These are phyloP conservation scores for Pinus albicaulis DNA, from an alignment of 75 land plant genomes.

Conservation along the genomic window DNA sequence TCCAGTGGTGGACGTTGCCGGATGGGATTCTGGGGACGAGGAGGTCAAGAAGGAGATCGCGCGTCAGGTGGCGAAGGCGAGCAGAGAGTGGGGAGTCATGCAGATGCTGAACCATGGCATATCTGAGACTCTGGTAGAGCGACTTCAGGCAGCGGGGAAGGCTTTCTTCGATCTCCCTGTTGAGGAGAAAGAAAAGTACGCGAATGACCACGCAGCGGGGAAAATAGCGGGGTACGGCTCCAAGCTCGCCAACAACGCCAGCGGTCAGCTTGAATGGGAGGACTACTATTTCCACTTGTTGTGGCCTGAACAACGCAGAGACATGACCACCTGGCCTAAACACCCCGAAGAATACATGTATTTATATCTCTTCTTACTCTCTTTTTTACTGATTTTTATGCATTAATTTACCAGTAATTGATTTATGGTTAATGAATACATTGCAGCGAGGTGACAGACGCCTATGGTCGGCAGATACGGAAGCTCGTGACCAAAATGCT, in stretches of 20 bases:
- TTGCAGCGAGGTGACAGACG: slow-evolving; percentile 32
- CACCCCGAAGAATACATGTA: slow-evolving; percentile 41
- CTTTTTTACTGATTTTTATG: no score
- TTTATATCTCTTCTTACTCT: no score
- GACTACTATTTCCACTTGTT: slow-evolving; percentile 77
- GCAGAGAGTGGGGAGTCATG: slow-evolving; percentile 38
- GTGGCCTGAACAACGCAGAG: slow-evolving; percentile 58
- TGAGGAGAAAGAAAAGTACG: slow-evolving; percentile 50
- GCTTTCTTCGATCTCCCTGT: slow-evolving; percentile 54
- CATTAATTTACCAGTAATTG: no score
- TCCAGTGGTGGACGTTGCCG: slow-evolving; percentile 41
- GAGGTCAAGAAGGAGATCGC: slow-evolving; percentile 16
- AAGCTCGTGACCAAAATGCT: slow-evolving; percentile 49
- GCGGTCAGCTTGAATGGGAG: slow-evolving; percentile 86
- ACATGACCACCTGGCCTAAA: slow-evolving; percentile 63
- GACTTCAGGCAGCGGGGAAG: slow-evolving; percentile 18
- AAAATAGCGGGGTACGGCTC: slow-evolving; percentile 74
- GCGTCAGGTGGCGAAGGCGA: slow-evolving; percentile 10
- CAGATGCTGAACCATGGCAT: slow-evolving; percentile 37
- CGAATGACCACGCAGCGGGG: slow-evolving; percentile 48
- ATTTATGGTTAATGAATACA: no score
- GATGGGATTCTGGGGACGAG: slow-evolving; percentile 13
- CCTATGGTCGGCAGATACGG: slow-evolving; percentile 48
- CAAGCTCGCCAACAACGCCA: slow-evolving; percentile 68
- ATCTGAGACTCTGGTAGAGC: slow-evolving; percentile 11